phyloP scores from a whole-genome alignment of 139 green algal genomes.

The Marvania coccoides region DNA sequence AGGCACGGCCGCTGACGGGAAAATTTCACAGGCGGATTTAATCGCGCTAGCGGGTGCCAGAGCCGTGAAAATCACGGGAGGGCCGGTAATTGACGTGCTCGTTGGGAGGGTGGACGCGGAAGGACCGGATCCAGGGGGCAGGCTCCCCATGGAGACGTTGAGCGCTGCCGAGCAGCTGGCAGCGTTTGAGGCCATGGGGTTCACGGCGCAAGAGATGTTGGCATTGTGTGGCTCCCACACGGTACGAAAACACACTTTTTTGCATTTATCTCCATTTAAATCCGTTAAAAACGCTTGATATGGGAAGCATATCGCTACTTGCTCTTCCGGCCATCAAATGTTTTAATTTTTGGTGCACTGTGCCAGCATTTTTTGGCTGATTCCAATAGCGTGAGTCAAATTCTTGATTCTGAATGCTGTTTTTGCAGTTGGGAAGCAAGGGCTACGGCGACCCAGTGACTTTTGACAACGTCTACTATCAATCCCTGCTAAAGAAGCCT shows the following conservation, averaged over 20 bases:
- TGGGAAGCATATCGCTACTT: no score
- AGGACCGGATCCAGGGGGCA: constrained; percentile 48
- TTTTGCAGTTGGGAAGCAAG: constrained; percentile 62
- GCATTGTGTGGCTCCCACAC: constrained; percentile 70
- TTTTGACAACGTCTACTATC: constrained; percentile 94
- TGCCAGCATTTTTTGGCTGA: neutral
- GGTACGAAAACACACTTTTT: no score
- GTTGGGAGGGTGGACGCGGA: constrained; percentile 51
- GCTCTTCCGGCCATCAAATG: neutral
- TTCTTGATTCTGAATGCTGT: neutral
- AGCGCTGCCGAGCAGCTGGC: constrained; percentile 42
- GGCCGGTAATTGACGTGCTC: constrained; percentile 52
- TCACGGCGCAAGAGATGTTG: constrained; percentile 59
- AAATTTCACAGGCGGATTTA: constrained; percentile 62
- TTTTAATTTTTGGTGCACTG: neutral
- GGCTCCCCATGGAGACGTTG: constrained; percentile 59
- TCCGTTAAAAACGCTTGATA: no score
- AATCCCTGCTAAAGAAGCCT: constrained; percentile 56
- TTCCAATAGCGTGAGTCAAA: constrained; percentile 23
- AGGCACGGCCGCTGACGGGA: constrained; percentile 45
- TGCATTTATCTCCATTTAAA: no score
- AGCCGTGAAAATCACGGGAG: constrained; percentile 56
- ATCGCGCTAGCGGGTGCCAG: constrained; percentile 64
- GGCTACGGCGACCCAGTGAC: constrained; percentile 80
- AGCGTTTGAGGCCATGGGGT: constrained; percentile 59